These are phyloP conservation scores for Trichosporon ovoides DNA, from an alignment of 1,284 basidiomycete species.

Conservation along the genomic window DNA sequence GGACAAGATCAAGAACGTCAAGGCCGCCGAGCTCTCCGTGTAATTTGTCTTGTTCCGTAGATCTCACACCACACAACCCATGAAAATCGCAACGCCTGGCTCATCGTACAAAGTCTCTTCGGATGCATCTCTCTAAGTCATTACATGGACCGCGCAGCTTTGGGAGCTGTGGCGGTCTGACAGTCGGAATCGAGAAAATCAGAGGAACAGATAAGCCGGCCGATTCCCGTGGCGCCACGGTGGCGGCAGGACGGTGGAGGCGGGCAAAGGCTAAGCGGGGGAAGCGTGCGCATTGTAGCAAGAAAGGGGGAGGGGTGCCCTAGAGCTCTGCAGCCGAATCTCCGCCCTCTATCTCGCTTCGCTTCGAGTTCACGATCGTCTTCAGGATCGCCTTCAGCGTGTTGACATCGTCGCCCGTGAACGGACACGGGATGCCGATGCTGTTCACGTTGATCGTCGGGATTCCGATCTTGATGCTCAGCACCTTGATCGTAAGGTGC, in stretches of 20 bases:
- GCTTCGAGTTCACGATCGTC: not conserved
- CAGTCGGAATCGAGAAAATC: not conserved
- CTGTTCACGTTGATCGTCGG: slow-evolving; percentile 3
- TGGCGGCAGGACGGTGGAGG: not conserved
- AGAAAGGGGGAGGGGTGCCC: too few species aligned
- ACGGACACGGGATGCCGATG: not conserved
- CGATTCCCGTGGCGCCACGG: not conserved
- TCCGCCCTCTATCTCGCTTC: not conserved
- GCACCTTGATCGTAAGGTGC: not conserved
- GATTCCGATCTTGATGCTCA: not conserved
- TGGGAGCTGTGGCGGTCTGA: not conserved
- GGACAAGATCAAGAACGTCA: slow-evolving; percentile 59
- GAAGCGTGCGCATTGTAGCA: not conserved
- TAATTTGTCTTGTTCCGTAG: slow-evolving; percentile 28
- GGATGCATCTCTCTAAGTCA: slow-evolving; percentile 7
- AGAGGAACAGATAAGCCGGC: too few species aligned
- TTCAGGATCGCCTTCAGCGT: not conserved
- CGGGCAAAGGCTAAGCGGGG: too few species aligned
- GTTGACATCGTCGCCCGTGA: slow-evolving; percentile 1
- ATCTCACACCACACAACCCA: too few species aligned
- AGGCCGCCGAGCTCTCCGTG: slow-evolving; percentile 54
- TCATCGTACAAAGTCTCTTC: slow-evolving; percentile 4
- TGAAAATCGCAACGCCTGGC: not conserved
- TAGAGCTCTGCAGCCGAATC: not conserved
- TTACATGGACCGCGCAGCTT: not conserved